Percentiles rank a stretch among this genome's conserved stretches.
Conservation (phyloP, 257 asterid species). For the Plantago elongata region DNA sequence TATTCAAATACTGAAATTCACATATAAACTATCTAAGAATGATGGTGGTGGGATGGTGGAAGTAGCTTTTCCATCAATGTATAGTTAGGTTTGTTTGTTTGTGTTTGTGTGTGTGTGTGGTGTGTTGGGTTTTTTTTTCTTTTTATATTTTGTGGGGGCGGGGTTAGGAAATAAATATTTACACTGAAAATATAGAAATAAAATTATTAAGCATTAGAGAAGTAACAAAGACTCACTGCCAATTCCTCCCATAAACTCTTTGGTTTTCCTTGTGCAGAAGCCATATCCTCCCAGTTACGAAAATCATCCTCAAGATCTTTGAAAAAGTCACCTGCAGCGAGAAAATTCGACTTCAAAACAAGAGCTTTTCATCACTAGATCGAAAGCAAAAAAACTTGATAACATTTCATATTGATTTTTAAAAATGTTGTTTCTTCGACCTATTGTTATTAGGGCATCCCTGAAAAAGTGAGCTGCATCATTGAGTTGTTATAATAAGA, state of each 20-base stretch:
- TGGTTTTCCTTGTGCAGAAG: constrained; percentile 66
- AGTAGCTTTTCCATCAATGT: no score
- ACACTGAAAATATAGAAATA: no score
- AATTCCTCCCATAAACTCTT: constrained; percentile 96
- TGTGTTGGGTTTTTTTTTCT: no score
- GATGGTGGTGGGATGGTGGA: no score
- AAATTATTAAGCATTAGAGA: constrained; percentile 14
- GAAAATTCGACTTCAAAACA: constrained; percentile 19
- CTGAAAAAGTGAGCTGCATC: constrained; percentile 87
- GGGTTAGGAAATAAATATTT: no score
- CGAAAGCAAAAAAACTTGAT: constrained; percentile 4
- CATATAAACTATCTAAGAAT: no score
- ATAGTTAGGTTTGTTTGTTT: no score
- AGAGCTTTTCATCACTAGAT: constrained; percentile 5
- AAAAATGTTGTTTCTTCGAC: constrained; percentile 41
- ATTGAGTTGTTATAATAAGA: constrained; percentile 58
- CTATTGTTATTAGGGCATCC: constrained; percentile 88
- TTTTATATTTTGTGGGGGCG: no score
- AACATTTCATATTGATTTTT: constrained; percentile 21
- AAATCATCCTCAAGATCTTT: constrained; percentile 91
- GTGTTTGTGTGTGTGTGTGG: no score
- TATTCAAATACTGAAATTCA: no score
- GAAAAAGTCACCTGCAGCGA: constrained; percentile 73
- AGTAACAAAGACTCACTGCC: constrained; percentile 42
- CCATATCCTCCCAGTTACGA: constrained; percentile 77